Base-by-base conservation (phyloP, 352 stramenopile genomes). In the Albugo laibachii region DNA sequence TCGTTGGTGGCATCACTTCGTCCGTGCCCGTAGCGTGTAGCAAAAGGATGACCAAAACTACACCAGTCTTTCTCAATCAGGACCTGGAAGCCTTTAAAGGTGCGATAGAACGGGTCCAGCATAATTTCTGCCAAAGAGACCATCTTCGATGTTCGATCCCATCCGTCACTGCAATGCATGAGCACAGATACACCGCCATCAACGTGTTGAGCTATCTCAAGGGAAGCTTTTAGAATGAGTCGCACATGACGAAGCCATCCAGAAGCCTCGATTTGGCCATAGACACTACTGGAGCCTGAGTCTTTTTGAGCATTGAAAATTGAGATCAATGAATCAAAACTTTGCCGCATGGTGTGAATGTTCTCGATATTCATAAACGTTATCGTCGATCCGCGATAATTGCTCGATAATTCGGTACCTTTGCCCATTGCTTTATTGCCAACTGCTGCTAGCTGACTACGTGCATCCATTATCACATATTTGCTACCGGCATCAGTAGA, bases 21-120 rank as follows among this genome's bases (percentile, higher is more conserved):
- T 19, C 87, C 93, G 54, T 98, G 93, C 31, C 91, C 95, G 53
- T 76, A 92, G 13, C 96, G 73, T 13, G 83, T 62, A 13, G 93
- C 83, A 52, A 99, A 99, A 24, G 97, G 89, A 70, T 99, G 94
- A 2, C 96, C 96, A 62, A 99, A 99, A 31, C 69, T 81, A 59
- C 94, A 95, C 86, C 97, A 99, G 47, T 99, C 95, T 58, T 99
- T 99, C 69, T 99, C 94, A 13, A 99, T 79, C 11, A 99, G 68
- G 13, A 66, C 56, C 45, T 87, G 78, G 50, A 99, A 99, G 2
- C 96, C 96, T 31, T 86, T 69, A n/a, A 96, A 55, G 8, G 95
- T 99, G 35, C 96, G 79, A 56, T 97, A 99, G 67, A 93, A 95
- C 13, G 94, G 89, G 61, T 99, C 95, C 13, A 99, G 59, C 55